Evolutionary conservation across 805 yeast genomes (phyloP), one percentile per base, ranked within the genome.

Genomic region (Yarrowia phangngaensis): DNA sequence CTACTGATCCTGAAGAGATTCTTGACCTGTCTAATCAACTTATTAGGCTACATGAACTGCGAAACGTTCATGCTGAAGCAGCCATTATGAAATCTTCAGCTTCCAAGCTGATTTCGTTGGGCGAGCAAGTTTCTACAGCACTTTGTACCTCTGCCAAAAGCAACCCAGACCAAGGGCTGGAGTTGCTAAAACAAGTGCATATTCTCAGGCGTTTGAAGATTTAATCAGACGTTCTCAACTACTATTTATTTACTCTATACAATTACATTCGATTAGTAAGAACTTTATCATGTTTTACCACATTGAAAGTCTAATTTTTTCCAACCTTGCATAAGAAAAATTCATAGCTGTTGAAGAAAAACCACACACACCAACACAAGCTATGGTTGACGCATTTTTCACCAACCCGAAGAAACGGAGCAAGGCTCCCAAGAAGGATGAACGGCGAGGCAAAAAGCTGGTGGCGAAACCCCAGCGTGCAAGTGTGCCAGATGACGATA

Each of bases 361-460:
- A 4, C 13, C 31, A 13, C 49, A 34, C 50, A 46, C 20, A 16
- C 27, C 31, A 47, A 31, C n/a, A 38, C 24, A 38, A 32, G 27
- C 19, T 40, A 54, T 54, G 61, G 61, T 57, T 19, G 60, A 60
- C 48, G 56, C 60, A 20, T 60, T 58, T 48, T 53, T 59, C 46
- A 50, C 54, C 26, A 69, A 63, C 34, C 64, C 65, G 49, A 57
- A 66, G 14, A 56, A 52, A 40, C 53, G 53, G 41, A 41, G 53
- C 38, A 54, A 48, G 45, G 16, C 38, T 15, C 46, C 30, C 48
- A 30, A 52, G 52, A 15, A 51, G 20, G 46, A 27, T 38, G 53
- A 32, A 28, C 38, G 26, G 20, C 33, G 31, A 20, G 38, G 27
- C 50, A 50, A 36, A 31, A 20, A 16, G 32, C 23, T 29, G 45